Evolutionary conservation across 148 eudicot species (phyloP).

Genomic region (Cornus florida): DNA sequence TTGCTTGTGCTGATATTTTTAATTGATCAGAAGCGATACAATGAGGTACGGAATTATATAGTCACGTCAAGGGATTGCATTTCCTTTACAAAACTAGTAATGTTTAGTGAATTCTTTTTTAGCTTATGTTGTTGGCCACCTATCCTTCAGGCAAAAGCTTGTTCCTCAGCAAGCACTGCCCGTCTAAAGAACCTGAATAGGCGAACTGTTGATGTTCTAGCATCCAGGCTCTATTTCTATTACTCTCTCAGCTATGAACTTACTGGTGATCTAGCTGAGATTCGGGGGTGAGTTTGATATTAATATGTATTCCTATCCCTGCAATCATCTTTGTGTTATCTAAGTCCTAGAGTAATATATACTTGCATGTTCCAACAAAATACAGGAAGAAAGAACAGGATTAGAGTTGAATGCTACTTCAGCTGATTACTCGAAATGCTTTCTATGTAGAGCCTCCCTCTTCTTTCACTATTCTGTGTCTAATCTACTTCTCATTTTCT

Average conservation of each 20-base stretch:
- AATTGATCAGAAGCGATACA: conserved; percentile 73
- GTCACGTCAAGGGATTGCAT: neutral
- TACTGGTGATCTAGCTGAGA: conserved; percentile 80
- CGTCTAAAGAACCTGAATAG: conserved; percentile 80
- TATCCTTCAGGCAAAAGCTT: conserved; percentile 70
- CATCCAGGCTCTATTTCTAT: conserved; percentile 79
- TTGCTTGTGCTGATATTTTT: conserved; percentile 75
- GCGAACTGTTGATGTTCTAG: conserved; percentile 81
- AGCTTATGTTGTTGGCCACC: conserved; percentile 21
- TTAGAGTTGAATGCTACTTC: neutral
- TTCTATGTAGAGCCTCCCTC: neutral
- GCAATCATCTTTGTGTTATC: neutral
- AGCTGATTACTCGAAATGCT: neutral
- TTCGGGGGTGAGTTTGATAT: conserved; percentile 66
- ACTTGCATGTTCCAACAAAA: neutral
- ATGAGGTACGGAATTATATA: conserved; percentile 49
- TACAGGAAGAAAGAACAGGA: neutral
- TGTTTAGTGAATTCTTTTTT: neutral
- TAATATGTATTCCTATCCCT: neutral
- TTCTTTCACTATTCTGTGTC: neutral
- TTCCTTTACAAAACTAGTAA: neutral
- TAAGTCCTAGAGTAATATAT: conserved; percentile 1
- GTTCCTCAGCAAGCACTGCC: conserved; percentile 83
- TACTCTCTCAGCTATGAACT: conserved; percentile 86
- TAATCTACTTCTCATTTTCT: conserved; percentile 15